Base-by-base conservation (phyloP, 2,329 filamentous ascomycete genomes). In the Rachicladosporium sp. region DNA sequence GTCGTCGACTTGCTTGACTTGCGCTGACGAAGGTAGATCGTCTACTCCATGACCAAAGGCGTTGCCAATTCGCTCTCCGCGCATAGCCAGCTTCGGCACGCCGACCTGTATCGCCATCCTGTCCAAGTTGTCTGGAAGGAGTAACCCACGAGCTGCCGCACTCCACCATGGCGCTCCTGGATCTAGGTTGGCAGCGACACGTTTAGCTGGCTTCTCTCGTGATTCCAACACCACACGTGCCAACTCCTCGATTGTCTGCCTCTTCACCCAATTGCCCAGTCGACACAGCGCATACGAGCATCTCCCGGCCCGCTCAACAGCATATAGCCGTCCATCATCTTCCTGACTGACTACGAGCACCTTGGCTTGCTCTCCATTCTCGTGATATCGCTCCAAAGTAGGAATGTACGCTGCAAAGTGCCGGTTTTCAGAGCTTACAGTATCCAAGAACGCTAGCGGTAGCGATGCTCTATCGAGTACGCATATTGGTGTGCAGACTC, bases 281-380 rank as follows among this genome's bases (percentile, higher is more conserved):
- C 73, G 78, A 57, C 79, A 87, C 19, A 85, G 56, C 8, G 74
- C 73, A 55, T 83, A 88, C 3, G 80, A 64, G 1, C 71, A 70
- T 35, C 63, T 59, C 10, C 68, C 64, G 29, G 82, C 74, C 15
- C 74, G 69, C 61, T 88, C 82, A n/a, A 84, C 62, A 9, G 71
- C 78, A 54, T 76, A 81, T 0, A 74, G 46, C 29, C 64, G 65
- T 41, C 67, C 65, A 44, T 67, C 70, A 19, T 68, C 63, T 33
- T 80, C 73, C 33, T 73, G 67, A 42, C 74, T 67, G 21, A 76
- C 78, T 43, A 85, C 65, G 7, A 85, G 67, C 10, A 83, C 63
- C 42, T 69, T 70, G 10, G 70, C 59, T 12, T 40, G 42, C 9
- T 46, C 33, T 37, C 41, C 50, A 75, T 67, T n/a, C 66, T 70